Conservation (phyloP, 2,329 filamentous ascomycete genomes). For the Hymenotorrendiella dingleyae region DNA sequence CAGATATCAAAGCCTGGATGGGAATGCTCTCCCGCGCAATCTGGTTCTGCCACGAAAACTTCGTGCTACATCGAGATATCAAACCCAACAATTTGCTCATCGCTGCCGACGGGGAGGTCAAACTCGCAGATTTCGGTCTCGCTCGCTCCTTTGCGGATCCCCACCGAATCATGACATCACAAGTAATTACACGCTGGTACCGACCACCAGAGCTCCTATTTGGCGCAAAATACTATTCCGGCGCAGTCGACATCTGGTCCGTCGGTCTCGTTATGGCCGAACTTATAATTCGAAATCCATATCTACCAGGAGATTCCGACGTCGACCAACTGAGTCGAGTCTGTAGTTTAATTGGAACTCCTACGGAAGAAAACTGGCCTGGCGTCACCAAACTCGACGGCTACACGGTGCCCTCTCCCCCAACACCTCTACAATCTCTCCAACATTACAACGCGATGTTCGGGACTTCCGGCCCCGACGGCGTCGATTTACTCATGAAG, state of each 20-base stretch:
- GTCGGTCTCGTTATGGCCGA: conserved; percentile 92
- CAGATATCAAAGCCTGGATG: conserved; percentile 98
- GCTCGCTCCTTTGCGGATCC: conserved; percentile 87
- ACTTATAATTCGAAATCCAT: conserved; percentile 75
- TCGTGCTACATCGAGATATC: conserved; percentile 92
- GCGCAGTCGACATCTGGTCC: conserved; percentile 90
- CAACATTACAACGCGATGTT: conserved; percentile 74
- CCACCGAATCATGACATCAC: conserved; percentile 80
- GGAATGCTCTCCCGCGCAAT: conserved; percentile 90
- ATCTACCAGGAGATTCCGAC: conserved; percentile 77
- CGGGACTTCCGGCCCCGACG: conserved; percentile 71
- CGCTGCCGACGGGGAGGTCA: conserved; percentile 85
- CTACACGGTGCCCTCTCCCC: conserved; percentile 63
- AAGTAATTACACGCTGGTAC: conserved; percentile 97
- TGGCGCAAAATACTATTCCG: conserved; percentile 81
- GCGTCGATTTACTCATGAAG: conserved; percentile 81
- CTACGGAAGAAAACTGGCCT: conserved; percentile 92
- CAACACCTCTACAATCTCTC: conserved; percentile 54
- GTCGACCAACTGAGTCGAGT: conserved; percentile 82
- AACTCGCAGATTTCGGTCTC: conserved; percentile 95
- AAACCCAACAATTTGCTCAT: conserved; percentile 98
- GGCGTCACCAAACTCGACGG: conserved; percentile 75
- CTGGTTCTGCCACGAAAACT: conserved; percentile 96
- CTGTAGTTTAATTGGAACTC: conserved; percentile 79
- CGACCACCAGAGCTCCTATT: conserved; percentile 90